These are phyloP conservation scores for Ceratocystis huliohia DNA, from an alignment of 2,329 filamentous ascomycete genomes.

Conservation along the genomic window DNA sequence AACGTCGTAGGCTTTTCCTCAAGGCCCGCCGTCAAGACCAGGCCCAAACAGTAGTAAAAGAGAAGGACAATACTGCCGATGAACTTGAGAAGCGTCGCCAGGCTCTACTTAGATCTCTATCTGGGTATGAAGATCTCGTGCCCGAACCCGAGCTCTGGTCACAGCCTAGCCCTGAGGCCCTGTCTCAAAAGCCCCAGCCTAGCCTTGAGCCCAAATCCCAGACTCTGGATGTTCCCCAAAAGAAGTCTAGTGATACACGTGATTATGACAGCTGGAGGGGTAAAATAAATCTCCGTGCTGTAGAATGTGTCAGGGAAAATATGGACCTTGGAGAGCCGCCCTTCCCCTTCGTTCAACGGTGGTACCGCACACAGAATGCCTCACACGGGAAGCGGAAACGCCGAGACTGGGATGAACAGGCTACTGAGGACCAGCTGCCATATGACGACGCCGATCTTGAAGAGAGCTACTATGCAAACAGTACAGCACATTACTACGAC, in stretches of 20 bases:
- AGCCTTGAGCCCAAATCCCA: constrained; percentile 34
- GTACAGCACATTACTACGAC: constrained; percentile 5
- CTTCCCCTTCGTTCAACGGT: constrained; percentile 80
- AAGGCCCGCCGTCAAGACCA: constrained; percentile 5
- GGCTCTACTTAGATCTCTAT: constrained; percentile 32
- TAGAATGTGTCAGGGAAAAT: constrained; percentile 68
- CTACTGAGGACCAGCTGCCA: constrained; percentile 28
- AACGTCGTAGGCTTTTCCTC: constrained; percentile 11
- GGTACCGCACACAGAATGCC: constrained; percentile 60
- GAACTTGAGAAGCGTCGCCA: constrained; percentile 14
- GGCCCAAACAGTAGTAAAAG: background rate
- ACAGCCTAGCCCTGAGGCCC: constrained; percentile 18
- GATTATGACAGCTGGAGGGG: constrained; percentile 52
- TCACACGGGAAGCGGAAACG: constrained; percentile 37
- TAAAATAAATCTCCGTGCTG: constrained; percentile 61
- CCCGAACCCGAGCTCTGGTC: background rate
- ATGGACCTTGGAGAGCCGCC: constrained; percentile 62
- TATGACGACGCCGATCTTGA: constrained; percentile 19
- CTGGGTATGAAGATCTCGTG: constrained; percentile 25
- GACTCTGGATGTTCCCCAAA: background rate
- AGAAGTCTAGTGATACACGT: background rate
- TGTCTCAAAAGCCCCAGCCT: constrained; percentile 18
- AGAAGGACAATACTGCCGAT: constrained; percentile 8
- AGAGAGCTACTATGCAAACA: background rate
- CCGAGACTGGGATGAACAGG: constrained; percentile 32